Base-by-base conservation (phyloP, 2,329 filamentous ascomycete genomes). In the Colletotrichum cereale region DNA sequence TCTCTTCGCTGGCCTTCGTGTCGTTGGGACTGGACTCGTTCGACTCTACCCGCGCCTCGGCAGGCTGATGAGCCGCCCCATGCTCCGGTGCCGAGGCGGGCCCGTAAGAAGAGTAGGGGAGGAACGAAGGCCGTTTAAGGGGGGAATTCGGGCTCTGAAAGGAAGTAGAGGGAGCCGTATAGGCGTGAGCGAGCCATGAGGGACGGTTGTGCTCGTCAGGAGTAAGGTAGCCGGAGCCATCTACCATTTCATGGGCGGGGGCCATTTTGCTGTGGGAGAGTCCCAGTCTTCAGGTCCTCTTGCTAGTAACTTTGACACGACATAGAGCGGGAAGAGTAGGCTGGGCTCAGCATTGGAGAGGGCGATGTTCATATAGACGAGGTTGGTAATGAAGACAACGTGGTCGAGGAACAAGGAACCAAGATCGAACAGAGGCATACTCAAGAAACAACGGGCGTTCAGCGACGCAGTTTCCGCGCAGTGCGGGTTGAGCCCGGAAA, bases 331-430 rank as follows among this genome's bases (percentile, higher is more conserved):
- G 56, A 87, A 78, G 34, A 88, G 79, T 12, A 84, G 72, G 57
- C 85, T 80, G 21, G 86, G 84, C 71, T 87, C 85, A 64, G 85
- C 82, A 72, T 85, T 81, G 24, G 85, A 81, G 70, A 88, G 81
- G 67, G 85, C 85, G 72, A 86, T 84, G 76, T 83, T 84, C 76
- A 88, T 85, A 77, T 88, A 87, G 72, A 86, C 82, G 66, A 88
- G 80, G 62, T 86, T 86, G 50, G 85, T 86, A 73, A 88, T 79
- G 76, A 88, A 88, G 75, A 88, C 85, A 64, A 87, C 80, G 74
- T 87, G 81, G 74, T 86, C 82, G 62, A 88, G 80, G 73, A 88
- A 77, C 42, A 87, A 79, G n/a, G 86, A 84, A 60, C 86, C 86
- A 34, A 88, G 77, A 79, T 88, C 85, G 75, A 82, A 81, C 70